Evolutionary conservation across 345 rosid species (phyloP).

Genomic region (Syzygium jambos): DNA sequence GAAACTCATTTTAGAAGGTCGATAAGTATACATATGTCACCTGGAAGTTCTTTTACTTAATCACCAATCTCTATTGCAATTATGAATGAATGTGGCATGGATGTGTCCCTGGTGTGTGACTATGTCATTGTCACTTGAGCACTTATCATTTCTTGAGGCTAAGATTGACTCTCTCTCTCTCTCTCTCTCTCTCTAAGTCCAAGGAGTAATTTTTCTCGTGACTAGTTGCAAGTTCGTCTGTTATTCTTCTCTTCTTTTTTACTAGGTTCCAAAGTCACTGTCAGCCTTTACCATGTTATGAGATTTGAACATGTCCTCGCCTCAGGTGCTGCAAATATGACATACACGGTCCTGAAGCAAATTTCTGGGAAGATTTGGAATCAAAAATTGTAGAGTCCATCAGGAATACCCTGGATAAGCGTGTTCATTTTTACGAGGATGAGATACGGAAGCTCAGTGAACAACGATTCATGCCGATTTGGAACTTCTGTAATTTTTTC

Average conservation of each 20-base stretch:
- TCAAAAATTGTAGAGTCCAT: slow-evolving; percentile 75
- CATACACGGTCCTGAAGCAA: slow-evolving; percentile 66
- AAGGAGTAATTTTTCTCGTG: neutral
- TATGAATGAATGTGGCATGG: neutral
- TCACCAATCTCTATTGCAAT: neutral
- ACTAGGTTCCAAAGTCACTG: neutral
- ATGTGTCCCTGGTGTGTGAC: neutral
- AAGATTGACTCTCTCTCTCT: neutral
- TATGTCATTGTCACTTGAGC: neutral
- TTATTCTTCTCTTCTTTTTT: neutral
- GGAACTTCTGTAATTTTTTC: slow-evolving; percentile 97
- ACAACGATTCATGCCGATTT: slow-evolving; percentile 85
- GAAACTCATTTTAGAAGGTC: neutral
- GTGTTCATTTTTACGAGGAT: slow-evolving; percentile 89
- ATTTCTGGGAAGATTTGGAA: slow-evolving; percentile 92
- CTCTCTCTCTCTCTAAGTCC: neutral
- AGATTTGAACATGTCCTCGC: slow-evolving; percentile 14
- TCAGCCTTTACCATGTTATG: slow-evolving; percentile 12
- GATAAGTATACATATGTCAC: neutral
- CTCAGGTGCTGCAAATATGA: slow-evolving; percentile 94
- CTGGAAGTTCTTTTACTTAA: neutral
- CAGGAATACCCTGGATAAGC: slow-evolving; percentile 81
- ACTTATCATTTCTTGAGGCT: neutral
- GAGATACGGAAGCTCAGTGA: slow-evolving; percentile 95
- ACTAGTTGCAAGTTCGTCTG: neutral